phyloP scores from a whole-genome alignment of 2,329 filamentous ascomycete species.

The Colletotrichum agaves region DNA sequence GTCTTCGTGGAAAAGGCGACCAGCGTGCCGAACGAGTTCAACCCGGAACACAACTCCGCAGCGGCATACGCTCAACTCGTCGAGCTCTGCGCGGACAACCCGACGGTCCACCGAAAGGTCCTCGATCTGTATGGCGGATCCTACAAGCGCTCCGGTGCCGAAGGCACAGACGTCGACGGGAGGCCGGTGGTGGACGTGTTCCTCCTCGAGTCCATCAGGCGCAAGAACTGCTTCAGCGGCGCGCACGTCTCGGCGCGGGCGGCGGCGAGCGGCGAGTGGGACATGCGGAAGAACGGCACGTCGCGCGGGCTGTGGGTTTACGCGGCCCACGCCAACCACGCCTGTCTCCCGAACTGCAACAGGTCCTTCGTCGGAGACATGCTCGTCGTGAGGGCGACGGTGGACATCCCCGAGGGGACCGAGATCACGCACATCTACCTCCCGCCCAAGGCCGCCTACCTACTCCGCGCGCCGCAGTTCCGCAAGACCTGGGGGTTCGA shows the following conservation, averaged over 20 bases:
- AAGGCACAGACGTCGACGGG: slow-evolving; percentile 48
- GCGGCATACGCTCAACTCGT: slow-evolving; percentile 55
- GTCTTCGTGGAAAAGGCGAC: slow-evolving; percentile 56
- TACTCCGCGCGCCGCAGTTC: slow-evolving; percentile 43
- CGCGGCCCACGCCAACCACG: slow-evolving; percentile 52
- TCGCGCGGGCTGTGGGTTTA: slow-evolving; percentile 47
- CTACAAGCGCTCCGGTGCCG: slow-evolving; percentile 45
- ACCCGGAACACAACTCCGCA: slow-evolving; percentile 51
- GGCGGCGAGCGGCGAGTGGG: slow-evolving; percentile 42
- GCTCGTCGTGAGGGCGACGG: slow-evolving; percentile 47
- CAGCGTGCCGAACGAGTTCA: slow-evolving; percentile 54
- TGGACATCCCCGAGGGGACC: slow-evolving; percentile 49
- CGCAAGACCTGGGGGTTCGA: slow-evolving; percentile 51
- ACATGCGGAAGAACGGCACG: slow-evolving; percentile 39
- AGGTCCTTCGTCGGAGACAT: slow-evolving; percentile 50
- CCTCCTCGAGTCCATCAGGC: slow-evolving; percentile 52
- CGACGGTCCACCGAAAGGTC: slow-evolving; percentile 47
- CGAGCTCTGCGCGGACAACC: slow-evolving; percentile 52
- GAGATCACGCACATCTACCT: slow-evolving; percentile 53
- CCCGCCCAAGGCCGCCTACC: slow-evolving; percentile 46
- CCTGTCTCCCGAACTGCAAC: slow-evolving; percentile 47
- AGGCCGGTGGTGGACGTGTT: slow-evolving; percentile 51
- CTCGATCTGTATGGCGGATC: slow-evolving; percentile 50
- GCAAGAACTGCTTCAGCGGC: slow-evolving; percentile 53
- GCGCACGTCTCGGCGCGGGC: slow-evolving; percentile 46